Conservation (phyloP, 2,329 filamentous ascomycete species). For the Trichoderma gracile region DNA sequence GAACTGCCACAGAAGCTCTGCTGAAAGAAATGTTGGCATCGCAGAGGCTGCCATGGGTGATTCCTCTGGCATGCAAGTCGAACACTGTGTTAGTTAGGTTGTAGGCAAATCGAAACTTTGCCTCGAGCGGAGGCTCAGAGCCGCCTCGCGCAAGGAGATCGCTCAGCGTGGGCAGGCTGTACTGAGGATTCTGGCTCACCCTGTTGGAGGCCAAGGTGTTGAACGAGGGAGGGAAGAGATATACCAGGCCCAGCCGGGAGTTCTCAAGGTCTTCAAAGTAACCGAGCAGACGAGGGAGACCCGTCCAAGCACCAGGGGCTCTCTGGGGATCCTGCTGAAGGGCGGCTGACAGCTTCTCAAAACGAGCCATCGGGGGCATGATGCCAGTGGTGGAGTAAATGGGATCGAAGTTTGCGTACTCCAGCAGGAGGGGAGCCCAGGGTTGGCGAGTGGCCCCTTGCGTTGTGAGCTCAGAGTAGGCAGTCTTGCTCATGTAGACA, state of each 20-base stretch:
- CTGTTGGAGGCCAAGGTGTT: constrained; percentile 57
- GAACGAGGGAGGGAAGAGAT: constrained; percentile 69
- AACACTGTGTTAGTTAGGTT: constrained; percentile 73
- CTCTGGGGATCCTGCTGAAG: constrained; percentile 57
- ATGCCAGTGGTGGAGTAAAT: constrained; percentile 64
- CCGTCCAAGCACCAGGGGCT: constrained; percentile 58
- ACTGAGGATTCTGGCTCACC: constrained; percentile 50
- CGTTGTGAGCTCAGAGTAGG: constrained; percentile 49
- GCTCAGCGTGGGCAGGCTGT: constrained; percentile 55
- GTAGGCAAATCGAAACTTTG: constrained; percentile 72
- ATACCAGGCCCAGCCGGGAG: constrained; percentile 72
- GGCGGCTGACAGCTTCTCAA: constrained; percentile 62
- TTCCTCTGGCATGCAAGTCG: constrained; percentile 67
- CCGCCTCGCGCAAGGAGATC: constrained; percentile 54
- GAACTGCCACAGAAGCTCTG: constrained; percentile 46
- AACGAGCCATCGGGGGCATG: constrained; percentile 63
- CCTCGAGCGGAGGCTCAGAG: constrained; percentile 68
- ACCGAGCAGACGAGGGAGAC: constrained; percentile 61
- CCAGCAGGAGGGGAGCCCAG: constrained; percentile 63
- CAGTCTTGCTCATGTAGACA: constrained; percentile 51
- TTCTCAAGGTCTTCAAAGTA: constrained; percentile 75
- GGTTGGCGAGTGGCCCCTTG: constrained; percentile 46
- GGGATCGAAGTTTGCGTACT: constrained; percentile 67
- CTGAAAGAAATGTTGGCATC: constrained; percentile 69
- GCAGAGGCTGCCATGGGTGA: constrained; percentile 70